phyloP scores from a whole-genome alignment of 306 rosid genomes.

The Dicorynia guianensis region DNA sequence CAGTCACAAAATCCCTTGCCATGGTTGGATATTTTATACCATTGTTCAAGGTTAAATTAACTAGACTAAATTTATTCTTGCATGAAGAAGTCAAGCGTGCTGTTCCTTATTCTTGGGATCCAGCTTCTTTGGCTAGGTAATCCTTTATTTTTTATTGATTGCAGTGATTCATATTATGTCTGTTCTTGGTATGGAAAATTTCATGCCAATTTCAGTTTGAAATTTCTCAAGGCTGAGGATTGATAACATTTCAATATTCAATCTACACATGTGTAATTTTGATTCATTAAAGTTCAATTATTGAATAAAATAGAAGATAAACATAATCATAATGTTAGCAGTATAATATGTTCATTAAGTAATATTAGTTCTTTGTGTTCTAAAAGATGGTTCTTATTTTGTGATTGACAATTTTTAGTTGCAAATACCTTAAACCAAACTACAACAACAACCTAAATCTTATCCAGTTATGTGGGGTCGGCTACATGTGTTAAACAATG shows the following conservation, averaged over 20 bases:
- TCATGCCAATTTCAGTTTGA: conserved; percentile 15
- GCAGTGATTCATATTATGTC: background rate
- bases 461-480: too few species aligned
- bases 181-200: background rate
- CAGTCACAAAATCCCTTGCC: conserved; percentile 90
- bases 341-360: background rate
- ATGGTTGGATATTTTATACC: conserved; percentile 87
- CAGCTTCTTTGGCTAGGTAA: conserved; percentile 90
- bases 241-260: too few species aligned
- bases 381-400: background rate
- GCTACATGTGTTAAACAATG: too few species aligned
- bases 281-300: background rate
- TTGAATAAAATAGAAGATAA: background rate
- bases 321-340: conserved; percentile 1
- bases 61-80: conserved; percentile 60
- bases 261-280: too few species aligned
- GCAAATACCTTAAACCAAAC: background rate
- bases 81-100: conserved; percentile 78
- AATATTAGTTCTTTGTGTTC: conserved; percentile 2
- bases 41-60: conserved; percentile 64
- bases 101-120: conserved; percentile 96
- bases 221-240: background rate
- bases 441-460: background rate
- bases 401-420: background rate
- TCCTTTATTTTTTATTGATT: conserved; percentile 21